phyloP scores from a whole-genome alignment of 2,329 filamentous ascomycete genomes.

The Penicillium sp. region DNA sequence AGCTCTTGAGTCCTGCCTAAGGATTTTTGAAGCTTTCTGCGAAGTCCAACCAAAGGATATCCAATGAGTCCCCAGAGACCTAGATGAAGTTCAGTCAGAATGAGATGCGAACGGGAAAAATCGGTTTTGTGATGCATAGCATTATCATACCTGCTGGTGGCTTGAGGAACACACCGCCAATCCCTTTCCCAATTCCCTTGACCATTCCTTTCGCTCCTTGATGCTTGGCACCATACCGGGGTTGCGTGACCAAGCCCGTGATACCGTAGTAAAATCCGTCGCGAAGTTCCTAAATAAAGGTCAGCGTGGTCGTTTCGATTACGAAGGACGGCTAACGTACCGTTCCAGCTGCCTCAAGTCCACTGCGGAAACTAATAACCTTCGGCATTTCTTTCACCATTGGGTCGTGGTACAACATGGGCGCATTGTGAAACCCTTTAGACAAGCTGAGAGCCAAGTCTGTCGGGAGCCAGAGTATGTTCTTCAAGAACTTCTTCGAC shows the following conservation, averaged over 20 bases:
- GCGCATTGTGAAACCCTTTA: slow-evolving; percentile 79
- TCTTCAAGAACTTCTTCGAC: slow-evolving; percentile 60
- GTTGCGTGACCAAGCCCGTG: slow-evolving; percentile 70
- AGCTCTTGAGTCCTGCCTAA: slow-evolving; percentile 15
- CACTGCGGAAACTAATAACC: slow-evolving; percentile 67
- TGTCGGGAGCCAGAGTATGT: slow-evolving; percentile 70
- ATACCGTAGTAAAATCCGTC: slow-evolving; percentile 74
- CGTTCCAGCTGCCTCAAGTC: slow-evolving; percentile 60
- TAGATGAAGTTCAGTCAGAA: not conserved
- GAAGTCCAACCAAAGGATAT: slow-evolving; percentile 21
- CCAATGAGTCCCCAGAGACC: slow-evolving; percentile 22
- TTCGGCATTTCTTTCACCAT: slow-evolving; percentile 67
- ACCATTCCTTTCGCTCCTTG: slow-evolving; percentile 60
- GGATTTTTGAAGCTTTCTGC: slow-evolving; percentile 18
- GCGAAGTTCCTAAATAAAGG: slow-evolving; percentile 50
- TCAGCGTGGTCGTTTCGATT: not conserved
- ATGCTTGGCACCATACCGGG: slow-evolving; percentile 58
- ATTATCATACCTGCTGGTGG: slow-evolving; percentile 58
- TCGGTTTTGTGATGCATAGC: not conserved
- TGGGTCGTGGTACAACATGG: slow-evolving; percentile 73
- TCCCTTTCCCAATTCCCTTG: slow-evolving; percentile 72
- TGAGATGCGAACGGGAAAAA: not conserved
- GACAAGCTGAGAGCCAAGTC: slow-evolving; percentile 75
- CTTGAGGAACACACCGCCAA: slow-evolving; percentile 72
- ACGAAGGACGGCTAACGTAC: not conserved